Evolutionary conservation across 2,329 filamentous ascomycete species (phyloP).

Genomic region (Decorospora gaudefroyi): DNA sequence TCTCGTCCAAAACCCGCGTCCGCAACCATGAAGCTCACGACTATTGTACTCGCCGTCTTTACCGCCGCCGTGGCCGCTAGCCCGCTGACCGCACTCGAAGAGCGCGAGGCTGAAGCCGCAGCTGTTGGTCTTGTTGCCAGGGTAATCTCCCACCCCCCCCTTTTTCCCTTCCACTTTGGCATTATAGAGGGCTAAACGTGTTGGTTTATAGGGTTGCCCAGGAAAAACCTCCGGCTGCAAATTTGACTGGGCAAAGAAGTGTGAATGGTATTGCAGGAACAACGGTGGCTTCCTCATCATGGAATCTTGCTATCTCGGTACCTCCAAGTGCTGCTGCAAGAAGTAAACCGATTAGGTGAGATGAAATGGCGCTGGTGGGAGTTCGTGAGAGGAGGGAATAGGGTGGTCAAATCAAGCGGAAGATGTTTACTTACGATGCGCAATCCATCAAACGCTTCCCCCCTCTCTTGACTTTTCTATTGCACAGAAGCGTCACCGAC

Average conservation of each 20-base stretch:
- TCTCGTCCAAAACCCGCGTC: not conserved
- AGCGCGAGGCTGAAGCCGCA: conserved; percentile 6
- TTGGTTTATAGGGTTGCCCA: conserved; percentile 1
- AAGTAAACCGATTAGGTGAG: no score
- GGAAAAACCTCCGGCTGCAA: conserved; percentile 3
- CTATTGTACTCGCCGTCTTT: conserved; percentile 1
- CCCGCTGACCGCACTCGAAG: conserved; percentile 1
- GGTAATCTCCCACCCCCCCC: not conserved
- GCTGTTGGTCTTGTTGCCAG: conserved; percentile 4
- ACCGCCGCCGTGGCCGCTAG: conserved; percentile 1
- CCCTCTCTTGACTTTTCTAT: no score
- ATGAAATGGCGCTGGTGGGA: no score
- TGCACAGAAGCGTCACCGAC: no score
- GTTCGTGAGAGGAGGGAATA: no score
- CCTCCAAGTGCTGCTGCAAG: conserved; percentile 8
- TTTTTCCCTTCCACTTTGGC: not conserved
- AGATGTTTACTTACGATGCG: no score
- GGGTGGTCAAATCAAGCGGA: no score
- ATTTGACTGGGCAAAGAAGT: conserved; percentile 7
- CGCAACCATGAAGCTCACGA: conserved; percentile 1
- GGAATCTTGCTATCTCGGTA: conserved; percentile 3
- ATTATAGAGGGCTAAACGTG: not conserved
- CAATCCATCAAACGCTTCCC: no score
- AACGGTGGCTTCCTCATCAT: conserved; percentile 5
- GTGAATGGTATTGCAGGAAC: conserved; percentile 7